A percentile compares a stretch with the other conserved stretches of the same genome.
Evolutionary conservation across 352 stramenopile genomes (phyloP).

Genomic region (Phytophthora europaea): DNA sequence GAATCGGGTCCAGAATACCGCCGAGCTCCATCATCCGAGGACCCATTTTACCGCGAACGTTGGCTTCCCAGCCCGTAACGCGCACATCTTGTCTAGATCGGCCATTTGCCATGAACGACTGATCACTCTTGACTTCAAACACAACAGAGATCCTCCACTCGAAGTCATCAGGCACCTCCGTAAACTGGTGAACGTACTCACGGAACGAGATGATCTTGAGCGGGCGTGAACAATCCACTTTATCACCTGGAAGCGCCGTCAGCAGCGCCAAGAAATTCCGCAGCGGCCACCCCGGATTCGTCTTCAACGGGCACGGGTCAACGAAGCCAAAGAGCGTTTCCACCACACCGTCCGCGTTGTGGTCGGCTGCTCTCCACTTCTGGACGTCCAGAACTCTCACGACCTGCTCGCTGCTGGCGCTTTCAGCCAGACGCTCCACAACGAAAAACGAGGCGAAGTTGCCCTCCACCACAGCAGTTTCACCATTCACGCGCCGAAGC

Average conservation of each 20-base stretch:
- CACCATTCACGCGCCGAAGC: constrained; percentile 35
- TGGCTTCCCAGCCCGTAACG: constrained; percentile 81
- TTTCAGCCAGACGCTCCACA: constrained; percentile 46
- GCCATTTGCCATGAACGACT: constrained; percentile 42
- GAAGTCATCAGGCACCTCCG: constrained; percentile 45
- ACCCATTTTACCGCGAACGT: constrained; percentile 75
- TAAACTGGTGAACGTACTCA: constrained; percentile 73
- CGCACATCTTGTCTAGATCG: constrained; percentile 44
- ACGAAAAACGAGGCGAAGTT: constrained; percentile 81
- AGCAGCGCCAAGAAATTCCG: constrained; percentile 88
- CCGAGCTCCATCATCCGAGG: constrained; percentile 83
- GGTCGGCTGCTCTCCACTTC: constrained; percentile 36
- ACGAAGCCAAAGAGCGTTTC: constrained; percentile 89
- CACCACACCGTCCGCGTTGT: constrained; percentile 7
- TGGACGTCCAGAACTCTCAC: constrained; percentile 47
- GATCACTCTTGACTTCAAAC: constrained; percentile 60
- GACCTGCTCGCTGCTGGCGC: constrained; percentile 3
- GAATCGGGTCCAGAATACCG: constrained; percentile 80
- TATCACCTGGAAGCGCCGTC: constrained; percentile 44
- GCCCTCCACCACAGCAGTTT: constrained; percentile 22
- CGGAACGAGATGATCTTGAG: constrained; percentile 77
- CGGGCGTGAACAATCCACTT: constrained; percentile 40
- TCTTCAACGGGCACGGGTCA: constrained; percentile 82
- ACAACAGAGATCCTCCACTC: constrained; percentile 69
- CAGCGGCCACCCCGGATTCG: constrained; percentile 89